Conservation (phyloP, 1,284 basidiomycete species). For the Lignosus rhinocerotis region DNA sequence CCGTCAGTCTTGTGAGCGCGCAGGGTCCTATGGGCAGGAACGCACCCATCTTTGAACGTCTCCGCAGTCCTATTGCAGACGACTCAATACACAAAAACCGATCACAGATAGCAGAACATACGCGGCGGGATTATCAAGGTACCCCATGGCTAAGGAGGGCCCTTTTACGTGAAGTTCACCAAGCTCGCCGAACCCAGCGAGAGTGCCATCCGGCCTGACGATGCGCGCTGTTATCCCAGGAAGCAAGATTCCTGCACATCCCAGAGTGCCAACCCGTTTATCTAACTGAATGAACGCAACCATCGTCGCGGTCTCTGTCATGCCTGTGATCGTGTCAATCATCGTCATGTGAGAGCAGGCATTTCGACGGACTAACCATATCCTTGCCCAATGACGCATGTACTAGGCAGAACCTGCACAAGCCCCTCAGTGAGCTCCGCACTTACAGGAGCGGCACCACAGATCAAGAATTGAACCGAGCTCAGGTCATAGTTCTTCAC, state of each 20-base stretch:
- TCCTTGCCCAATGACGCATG: slow-evolving; percentile 55
- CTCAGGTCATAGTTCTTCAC: slow-evolving; percentile 63
- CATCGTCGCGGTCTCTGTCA: slow-evolving; percentile 51
- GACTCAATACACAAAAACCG: background rate
- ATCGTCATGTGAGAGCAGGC: too few species aligned
- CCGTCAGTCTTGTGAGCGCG: background rate
- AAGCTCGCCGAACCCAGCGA: slow-evolving; percentile 39
- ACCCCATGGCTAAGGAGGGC: slow-evolving; percentile 45
- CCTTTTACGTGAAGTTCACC: slow-evolving; percentile 44
- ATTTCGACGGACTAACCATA: slow-evolving; percentile 42
- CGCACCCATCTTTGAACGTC: slow-evolving; percentile 39
- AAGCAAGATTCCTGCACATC: slow-evolving; percentile 41
- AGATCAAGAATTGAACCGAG: slow-evolving; percentile 53
- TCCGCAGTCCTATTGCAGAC: slow-evolving; percentile 5
- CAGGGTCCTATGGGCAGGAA: background rate
- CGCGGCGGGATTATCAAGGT: slow-evolving; percentile 46
- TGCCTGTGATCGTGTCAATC: slow-evolving; percentile 27
- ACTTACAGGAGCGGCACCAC: slow-evolving; percentile 70
- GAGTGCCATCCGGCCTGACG: slow-evolving; percentile 40
- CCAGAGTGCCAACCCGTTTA: slow-evolving; percentile 29
- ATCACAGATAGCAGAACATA: slow-evolving; percentile 37
- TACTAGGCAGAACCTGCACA: slow-evolving; percentile 53
- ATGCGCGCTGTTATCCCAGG: slow-evolving; percentile 41
- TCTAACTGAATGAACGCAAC: slow-evolving; percentile 34
- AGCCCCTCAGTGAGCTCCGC: slow-evolving; percentile 57